Evolutionary conservation across 75 land plant species (phyloP), one percentile per base, ranked within the genome.

Genomic region (Pinus albicaulis): DNA sequence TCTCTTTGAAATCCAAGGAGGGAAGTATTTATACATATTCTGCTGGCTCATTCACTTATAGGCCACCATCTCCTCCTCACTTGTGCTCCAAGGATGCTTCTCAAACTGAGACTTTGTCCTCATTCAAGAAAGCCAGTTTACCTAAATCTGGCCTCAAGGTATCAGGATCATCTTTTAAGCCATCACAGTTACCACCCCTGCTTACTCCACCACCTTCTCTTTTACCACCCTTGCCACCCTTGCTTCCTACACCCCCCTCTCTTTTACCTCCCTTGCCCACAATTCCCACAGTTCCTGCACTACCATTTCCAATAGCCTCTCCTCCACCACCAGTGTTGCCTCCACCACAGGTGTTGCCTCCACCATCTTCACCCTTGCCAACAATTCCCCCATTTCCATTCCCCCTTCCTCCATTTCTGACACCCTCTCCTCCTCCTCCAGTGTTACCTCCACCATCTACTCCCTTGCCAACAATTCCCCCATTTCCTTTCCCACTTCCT

Each of bases 31-130:
- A 82, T 31, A 76, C 84, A 25, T 89, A 80, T 81, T 86, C 91
- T 28, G 86, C 88, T 4, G 91, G 88, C 14, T 84, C 80, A 44
- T 86, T 89, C 84, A 77, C 82, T 20, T 89, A 86, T 76, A 83
- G 80, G 81, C 91, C 91, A 7, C 62, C 77, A 14, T 70, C 84
- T 20, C 80, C 83, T 26, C 88, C 88, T 16, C 61, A 65, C 5
- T 20, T 81, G 0, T 89, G 91, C 58, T 61, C 78, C 77, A 82
- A 86, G 41, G 70, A 66, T 31, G 69, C n/a, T 34, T 41, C 48
- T 41, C 48, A 41, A 41, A 7, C 6, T 41, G 6, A 5, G 7
- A 41, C 48, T 41, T 41, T 41, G 48, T 41, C 48, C 48, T 41
- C 48, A 41, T 41, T 41, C 48, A 41, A 41, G 48, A 41, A 41